Evolutionary conservation across 768 basidiomycete genomes (phyloP).

Genomic region (Hygrophorus pudorinus): DNA sequence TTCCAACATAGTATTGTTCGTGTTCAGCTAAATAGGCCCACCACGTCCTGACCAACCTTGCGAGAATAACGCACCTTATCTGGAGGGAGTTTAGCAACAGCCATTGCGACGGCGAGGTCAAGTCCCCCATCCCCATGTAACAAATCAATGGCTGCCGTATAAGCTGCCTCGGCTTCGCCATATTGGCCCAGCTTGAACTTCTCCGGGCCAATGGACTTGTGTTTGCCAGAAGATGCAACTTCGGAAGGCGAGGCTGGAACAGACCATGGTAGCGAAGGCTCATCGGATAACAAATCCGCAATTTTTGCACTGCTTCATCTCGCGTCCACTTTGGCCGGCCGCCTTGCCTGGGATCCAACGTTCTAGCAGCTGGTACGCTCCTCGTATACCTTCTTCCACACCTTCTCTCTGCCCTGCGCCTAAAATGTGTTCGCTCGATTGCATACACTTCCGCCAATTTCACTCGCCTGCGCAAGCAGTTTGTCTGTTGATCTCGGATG

Average conservation of each 20-base stretch:
- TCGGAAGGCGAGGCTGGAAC: conserved; percentile 40
- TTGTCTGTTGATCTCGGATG: conserved; percentile 77
- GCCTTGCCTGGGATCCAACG: conserved; percentile 13
- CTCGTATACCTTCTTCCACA: conserved; percentile 76
- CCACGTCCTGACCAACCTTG: not conserved
- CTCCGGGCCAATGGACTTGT: conserved; percentile 59
- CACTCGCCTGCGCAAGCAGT: conserved; percentile 72
- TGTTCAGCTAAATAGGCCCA: conserved; percentile 45
- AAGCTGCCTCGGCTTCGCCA: conserved; percentile 66
- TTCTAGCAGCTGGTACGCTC: conserved; percentile 39
- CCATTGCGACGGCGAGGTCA: conserved; percentile 69
- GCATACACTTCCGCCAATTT: conserved; percentile 76
- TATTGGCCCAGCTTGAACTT: conserved; percentile 89
- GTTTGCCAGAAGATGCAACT: too few species aligned
- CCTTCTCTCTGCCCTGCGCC: conserved; percentile 73
- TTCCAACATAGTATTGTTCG: conserved; percentile 76
- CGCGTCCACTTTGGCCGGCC: too few species aligned
- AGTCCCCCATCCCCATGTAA: conserved; percentile 73
- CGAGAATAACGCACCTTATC: conserved; percentile 64
- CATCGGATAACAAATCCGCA: conserved; percentile 28
- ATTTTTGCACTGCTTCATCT: conserved; percentile 16
- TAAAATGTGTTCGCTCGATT: conserved; percentile 75
- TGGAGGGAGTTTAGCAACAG: conserved; percentile 91
- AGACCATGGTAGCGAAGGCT: conserved; percentile 24
- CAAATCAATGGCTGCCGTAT: conserved; percentile 52